Conservation (phyloP, 306 rosid species). For the Benincasa hispida region DNA sequence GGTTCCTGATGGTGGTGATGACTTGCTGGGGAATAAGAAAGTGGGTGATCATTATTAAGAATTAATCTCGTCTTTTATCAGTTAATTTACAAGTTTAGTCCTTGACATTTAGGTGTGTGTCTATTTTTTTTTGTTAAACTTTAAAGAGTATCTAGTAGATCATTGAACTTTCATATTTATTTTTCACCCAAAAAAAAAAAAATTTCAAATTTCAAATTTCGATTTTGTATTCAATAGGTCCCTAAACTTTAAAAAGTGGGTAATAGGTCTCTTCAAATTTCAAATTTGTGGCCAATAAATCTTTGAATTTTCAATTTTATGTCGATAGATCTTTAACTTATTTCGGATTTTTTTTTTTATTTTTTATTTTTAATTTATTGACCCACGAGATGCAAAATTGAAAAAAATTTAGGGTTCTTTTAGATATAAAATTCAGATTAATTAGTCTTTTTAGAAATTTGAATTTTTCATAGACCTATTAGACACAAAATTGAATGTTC, state of each 20-base stretch:
- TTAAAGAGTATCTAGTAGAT: neutral
- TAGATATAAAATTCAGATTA: neutral
- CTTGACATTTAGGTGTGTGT: neutral
- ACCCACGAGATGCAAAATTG: neutral
- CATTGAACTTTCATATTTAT: neutral
- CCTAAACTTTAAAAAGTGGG: neutral
- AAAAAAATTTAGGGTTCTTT: neutral
- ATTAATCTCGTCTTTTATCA: neutral
- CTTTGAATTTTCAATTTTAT: neutral
- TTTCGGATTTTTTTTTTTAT: neutral
- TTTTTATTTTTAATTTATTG: too few species aligned
- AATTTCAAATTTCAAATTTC: neutral
- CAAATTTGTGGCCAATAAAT: neutral
- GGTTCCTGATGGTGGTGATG: conserved; percentile 40
- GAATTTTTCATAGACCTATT: neutral
- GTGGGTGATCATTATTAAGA: conserved; percentile 32
- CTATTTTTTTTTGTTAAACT: neutral
- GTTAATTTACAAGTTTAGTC: neutral
- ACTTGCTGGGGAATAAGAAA: conserved; percentile 32
- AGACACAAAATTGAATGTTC: neutral
- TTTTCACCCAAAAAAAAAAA: too few species aligned
- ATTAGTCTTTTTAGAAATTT: too few species aligned
- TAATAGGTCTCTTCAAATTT: neutral
- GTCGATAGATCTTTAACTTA: neutral
- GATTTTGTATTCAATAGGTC: neutral